Evolutionary conservation across 768 basidiomycete genomes (phyloP), one percentile per base, ranked within the genome.

Genomic region (Suillus luteus): DNA sequence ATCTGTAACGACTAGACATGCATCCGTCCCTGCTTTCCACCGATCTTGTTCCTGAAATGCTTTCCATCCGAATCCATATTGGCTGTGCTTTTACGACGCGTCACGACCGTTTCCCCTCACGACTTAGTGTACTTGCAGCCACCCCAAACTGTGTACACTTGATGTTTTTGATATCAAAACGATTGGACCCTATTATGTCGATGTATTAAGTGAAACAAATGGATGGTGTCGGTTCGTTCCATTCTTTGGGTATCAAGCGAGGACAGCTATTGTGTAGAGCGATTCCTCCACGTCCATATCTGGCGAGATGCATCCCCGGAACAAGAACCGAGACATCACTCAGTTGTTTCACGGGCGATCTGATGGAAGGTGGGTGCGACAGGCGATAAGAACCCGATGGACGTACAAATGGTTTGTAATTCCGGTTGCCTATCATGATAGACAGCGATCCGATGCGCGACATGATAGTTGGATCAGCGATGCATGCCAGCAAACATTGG

Each of bases 1-100:
- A 76, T 74, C 74, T 86, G 87, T 88, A 89, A 88, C 83, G 84
- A 87, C 83, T 88, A 89, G 86, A 89, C 82, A 88, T 86, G 83
- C 84, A 76, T 76, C 74, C 76, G 72, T 77, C 72, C 73, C 75
- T 68, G 73, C 64, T 64, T 60, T 65, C 61, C 65, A 66, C 63
- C 27, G 62, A 68, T 77, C 71, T 74, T 71, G 68, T 71, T 74
- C 77, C 72, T 75, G 70, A 68, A 73, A 70, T 72, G 69, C 62
- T 75, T 72, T 74, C 72, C 65, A 55, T 64, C 70, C 68, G 68
- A 71, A 64, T 71, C 68, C 73, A 58, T 49, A 27, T 41, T 58
- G 57, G 11, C 17, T 65, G 62, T 64, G 63, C 71, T 75, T 72
- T 71, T 75, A 72, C 67, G 65, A 70, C 70, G 66, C 65, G 65